phyloP scores from a whole-genome alignment of 208 protist genomes.

The Naegleria gruberi region DNA sequence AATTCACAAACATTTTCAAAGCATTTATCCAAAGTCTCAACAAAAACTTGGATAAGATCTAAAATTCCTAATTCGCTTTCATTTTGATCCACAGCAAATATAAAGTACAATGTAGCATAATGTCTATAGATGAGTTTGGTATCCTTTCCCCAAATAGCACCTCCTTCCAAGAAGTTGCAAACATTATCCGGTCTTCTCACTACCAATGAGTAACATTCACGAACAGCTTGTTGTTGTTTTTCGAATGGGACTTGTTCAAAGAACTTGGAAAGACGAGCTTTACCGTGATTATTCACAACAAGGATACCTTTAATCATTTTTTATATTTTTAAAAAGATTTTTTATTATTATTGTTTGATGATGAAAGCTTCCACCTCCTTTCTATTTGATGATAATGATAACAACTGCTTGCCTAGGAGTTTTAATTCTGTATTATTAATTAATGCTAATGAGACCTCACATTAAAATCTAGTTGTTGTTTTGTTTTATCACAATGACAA shows the following conservation, averaged over 20 bases:
- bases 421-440: no score
- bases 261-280: slow-evolving; percentile 87
- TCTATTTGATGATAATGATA: no score
- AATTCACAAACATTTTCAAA: slow-evolving; percentile 98
- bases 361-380: no score
- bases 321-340: not conserved
- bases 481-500: no score
- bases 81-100: slow-evolving; percentile 89
- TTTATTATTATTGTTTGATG: not conserved
- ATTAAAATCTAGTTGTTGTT: no score
- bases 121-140: slow-evolving; percentile 90
- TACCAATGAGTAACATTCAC: slow-evolving; percentile 76
- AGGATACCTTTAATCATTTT: slow-evolving; percentile 90
- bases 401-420: no score
- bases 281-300: slow-evolving; percentile 94
- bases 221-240: slow-evolving; percentile 67
- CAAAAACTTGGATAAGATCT: slow-evolving; percentile 94
- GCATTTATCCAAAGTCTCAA: slow-evolving; percentile 87
- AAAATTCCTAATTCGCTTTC: slow-evolving; percentile 94
- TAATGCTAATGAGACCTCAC: no score
- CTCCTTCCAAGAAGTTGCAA: slow-evolving; percentile 93
- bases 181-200: slow-evolving; percentile 74
- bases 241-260: slow-evolving; percentile 73
- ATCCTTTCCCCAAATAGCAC: slow-evolving; percentile 75
- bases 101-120: slow-evolving; percentile 96